Evolutionary conservation across 805 yeast genomes (phyloP).

Genomic region (Metschnikowia lochheadii): DNA sequence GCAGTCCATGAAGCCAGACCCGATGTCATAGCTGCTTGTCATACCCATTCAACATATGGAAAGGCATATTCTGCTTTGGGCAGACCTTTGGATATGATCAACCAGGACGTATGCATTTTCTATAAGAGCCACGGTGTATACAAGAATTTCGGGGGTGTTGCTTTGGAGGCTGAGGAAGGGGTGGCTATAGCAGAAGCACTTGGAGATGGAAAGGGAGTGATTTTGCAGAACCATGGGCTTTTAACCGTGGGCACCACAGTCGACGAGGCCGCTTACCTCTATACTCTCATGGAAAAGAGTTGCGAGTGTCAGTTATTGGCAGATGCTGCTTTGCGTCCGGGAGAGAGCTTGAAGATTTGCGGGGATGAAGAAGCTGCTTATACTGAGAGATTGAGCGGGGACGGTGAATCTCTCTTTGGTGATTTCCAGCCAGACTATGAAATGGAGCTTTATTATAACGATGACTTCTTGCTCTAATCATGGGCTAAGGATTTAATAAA

Average conservation of each 20-base stretch:
- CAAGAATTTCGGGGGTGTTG: conserved; percentile 73
- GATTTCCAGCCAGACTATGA: conserved; percentile 73
- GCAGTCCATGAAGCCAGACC: conserved; percentile 66
- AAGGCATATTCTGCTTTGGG: conserved; percentile 66
- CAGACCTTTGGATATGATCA: conserved; percentile 68
- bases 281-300: conserved; percentile 56
- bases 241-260: conserved; percentile 67
- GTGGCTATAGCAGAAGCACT: conserved; percentile 54
- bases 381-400: conserved; percentile 56
- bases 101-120: conserved; percentile 71
- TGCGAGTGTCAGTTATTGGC: conserved; percentile 66
- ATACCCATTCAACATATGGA: conserved; percentile 62
- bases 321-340: conserved; percentile 48
- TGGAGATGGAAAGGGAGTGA: conserved; percentile 55
- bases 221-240: conserved; percentile 70
- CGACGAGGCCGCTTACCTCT: conserved; percentile 70
- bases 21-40: conserved; percentile 69
- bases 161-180: conserved; percentile 63
- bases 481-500: not conserved
- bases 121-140: conserved; percentile 66
- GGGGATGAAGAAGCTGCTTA: conserved; percentile 64
- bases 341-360: conserved; percentile 40
- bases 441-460: conserved; percentile 25
- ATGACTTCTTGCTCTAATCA: conserved; percentile 21
- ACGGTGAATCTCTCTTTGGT: conserved; percentile 63